These are phyloP conservation scores for Hypoxylon sp. DNA, from an alignment of 2,329 filamentous ascomycete genomes.

Conservation along the genomic window DNA sequence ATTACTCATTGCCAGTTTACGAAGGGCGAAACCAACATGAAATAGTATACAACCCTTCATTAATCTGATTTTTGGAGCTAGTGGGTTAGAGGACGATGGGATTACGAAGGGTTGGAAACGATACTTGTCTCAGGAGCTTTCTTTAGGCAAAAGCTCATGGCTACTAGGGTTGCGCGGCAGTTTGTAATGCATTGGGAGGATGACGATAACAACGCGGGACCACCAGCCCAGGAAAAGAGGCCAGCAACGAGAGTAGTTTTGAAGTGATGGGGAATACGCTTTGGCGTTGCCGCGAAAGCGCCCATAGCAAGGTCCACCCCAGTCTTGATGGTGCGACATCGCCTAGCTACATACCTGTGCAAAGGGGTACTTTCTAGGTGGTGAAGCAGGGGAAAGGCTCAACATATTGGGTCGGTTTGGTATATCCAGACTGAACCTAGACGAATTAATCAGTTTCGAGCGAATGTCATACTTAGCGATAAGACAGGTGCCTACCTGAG, in stretches of 20 bases:
- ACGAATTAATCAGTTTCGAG: background rate
- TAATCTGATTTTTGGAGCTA: conserved; percentile 19
- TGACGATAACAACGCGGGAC: background rate
- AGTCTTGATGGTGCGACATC: conserved; percentile 9
- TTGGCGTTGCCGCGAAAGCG: background rate
- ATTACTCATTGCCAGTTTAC: conserved; percentile 1
- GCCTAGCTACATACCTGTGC: too few species aligned
- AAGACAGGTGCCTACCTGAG: too few species aligned
- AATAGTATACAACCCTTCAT: conserved; percentile 6
- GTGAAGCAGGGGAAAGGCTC: background rate
- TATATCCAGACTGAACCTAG: background rate
- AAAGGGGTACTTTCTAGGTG: conserved; percentile 1
- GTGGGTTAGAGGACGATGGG: conserved; percentile 16
- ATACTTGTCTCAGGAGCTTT: conserved; percentile 32
- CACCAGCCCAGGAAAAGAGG: background rate
- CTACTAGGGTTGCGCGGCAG: background rate
- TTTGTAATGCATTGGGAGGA: background rate
- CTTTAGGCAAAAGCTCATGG: conserved; percentile 16
- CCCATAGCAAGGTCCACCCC: background rate
- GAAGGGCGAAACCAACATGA: background rate
- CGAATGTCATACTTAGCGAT: too few species aligned
- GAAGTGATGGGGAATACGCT: background rate
- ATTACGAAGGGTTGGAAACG: conserved; percentile 30
- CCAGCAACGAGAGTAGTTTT: background rate
- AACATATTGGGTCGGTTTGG: background rate